phyloP scores from a whole-genome alignment of 2,329 filamentous ascomycete genomes.

The Phymatotrichopsis omnivora region DNA sequence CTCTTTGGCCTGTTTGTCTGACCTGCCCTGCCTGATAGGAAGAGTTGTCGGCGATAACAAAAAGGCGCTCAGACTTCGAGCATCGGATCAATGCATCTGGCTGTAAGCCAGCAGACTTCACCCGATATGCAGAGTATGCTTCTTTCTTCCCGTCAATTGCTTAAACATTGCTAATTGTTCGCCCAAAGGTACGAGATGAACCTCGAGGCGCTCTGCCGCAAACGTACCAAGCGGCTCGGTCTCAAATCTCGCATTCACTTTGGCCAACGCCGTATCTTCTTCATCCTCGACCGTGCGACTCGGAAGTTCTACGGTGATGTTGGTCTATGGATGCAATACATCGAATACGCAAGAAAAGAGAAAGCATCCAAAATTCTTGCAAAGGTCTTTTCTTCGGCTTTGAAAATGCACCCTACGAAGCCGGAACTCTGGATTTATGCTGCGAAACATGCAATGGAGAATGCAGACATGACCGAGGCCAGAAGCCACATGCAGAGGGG shows the following conservation, averaged over 20 bases:
- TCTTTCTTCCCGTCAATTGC: no score
- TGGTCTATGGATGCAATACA: conserved; percentile 79
- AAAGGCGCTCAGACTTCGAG: conserved; percentile 86
- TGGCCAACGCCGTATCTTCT: conserved; percentile 74
- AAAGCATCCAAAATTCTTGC: conserved; percentile 58
- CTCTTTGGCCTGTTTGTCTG: conserved; percentile 1
- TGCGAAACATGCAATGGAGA: conserved; percentile 67
- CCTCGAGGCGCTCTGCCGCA: conserved; percentile 65
- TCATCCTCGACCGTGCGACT: conserved; percentile 78
- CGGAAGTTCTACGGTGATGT: conserved; percentile 73
- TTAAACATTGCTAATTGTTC: conserved; percentile 10
- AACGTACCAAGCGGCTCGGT: conserved; percentile 70
- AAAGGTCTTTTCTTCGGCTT: conserved; percentile 53
- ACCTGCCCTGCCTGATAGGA: conserved; percentile 45
- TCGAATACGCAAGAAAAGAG: conserved; percentile 64
- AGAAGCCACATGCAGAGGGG: conserved; percentile 81
- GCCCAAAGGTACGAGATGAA: conserved; percentile 55
- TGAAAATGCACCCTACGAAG: conserved; percentile 78
- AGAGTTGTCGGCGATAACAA: conserved; percentile 79
- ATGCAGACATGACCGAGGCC: conserved; percentile 79
- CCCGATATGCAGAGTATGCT: conserved; percentile 67
- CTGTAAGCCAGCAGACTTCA: conserved; percentile 65
- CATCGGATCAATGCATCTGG: conserved; percentile 79
- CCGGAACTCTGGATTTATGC: conserved; percentile 74
- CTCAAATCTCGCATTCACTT: conserved; percentile 61